phyloP scores from a whole-genome alignment of 805 yeast genomes.

The Candida peoriensis region DNA sequence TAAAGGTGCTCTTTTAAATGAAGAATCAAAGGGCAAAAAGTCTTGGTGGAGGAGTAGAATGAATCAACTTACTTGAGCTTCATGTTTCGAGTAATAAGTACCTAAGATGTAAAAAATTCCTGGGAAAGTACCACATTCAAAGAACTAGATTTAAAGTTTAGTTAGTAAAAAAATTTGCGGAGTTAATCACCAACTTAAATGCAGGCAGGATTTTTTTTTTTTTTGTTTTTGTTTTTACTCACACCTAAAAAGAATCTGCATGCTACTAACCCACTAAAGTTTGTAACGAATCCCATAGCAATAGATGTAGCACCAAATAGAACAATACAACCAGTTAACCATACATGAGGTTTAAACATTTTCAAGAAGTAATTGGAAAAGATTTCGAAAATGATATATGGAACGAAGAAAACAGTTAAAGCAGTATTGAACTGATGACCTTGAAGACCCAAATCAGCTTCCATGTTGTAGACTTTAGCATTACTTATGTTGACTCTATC shows the following conservation, averaged over 20 bases:
- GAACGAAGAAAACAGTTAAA: constrained; percentile 42
- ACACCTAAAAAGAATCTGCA: constrained; percentile 48
- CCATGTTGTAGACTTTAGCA: constrained; percentile 71
- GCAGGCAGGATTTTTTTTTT: no score
- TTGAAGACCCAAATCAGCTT: constrained; percentile 43
- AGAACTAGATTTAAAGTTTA: no score
- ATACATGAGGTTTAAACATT: constrained; percentile 33
- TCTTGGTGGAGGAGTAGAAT: no score
- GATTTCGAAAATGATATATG: constrained; percentile 37
- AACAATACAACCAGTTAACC: constrained; percentile 31
- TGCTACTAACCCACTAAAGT: constrained; percentile 41
- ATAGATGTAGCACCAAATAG: constrained; percentile 38
- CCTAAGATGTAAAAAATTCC: constrained; percentile 44
- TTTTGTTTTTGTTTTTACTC: no score
- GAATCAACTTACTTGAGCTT: no score
- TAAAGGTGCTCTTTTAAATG: no score
- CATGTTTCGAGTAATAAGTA: constrained; percentile 43
- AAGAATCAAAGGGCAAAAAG: no score
- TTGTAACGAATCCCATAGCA: constrained; percentile 38
- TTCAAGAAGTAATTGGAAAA: constrained; percentile 35
- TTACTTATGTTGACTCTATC: constrained; percentile 82
- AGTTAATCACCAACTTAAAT: no score
- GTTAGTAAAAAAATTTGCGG: no score
- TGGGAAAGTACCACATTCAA: constrained; percentile 51
- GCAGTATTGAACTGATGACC: constrained; percentile 39